These are phyloP conservation scores for Backusella psychrophila DNA, from an alignment of 192 early-diverging fungal species.

Conservation along the genomic window DNA sequence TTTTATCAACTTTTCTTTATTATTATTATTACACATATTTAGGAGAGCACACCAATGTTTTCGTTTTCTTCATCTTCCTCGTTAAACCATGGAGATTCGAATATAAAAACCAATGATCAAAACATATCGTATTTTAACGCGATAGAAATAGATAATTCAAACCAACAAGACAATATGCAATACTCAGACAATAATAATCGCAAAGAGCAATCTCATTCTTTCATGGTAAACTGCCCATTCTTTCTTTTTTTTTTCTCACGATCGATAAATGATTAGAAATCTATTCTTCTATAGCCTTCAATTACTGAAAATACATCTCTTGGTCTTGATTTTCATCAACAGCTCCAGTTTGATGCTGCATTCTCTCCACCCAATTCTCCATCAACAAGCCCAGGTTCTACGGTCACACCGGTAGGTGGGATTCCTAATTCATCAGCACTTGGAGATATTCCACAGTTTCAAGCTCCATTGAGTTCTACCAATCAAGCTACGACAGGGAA, in stretches of 20 bases:
- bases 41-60: background rate
- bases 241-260: conserved; percentile 13
- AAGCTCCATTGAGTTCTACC: conserved; percentile 6
- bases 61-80: background rate
- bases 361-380: background rate
- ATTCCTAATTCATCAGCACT: background rate
- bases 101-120: background rate
- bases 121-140: background rate
- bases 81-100: background rate
- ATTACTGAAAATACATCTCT: background rate
- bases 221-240: background rate
- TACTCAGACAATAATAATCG: background rate
- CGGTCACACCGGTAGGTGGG: background rate
- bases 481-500: conserved; percentile 4
- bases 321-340: background rate
- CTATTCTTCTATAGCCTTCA: conserved; percentile 2
- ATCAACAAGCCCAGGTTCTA: background rate
- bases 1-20: background rate
- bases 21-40: background rate
- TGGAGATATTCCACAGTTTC: conserved; percentile 6
- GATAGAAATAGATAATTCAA: conserved; percentile 1
- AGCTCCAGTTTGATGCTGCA: background rate
- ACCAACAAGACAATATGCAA: background rate
- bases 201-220: background rate
- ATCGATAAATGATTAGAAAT: conserved; percentile 13